phyloP scores from a whole-genome alignment of 1,284 basidiomycete genomes.

The Agaricales sp. region DNA sequence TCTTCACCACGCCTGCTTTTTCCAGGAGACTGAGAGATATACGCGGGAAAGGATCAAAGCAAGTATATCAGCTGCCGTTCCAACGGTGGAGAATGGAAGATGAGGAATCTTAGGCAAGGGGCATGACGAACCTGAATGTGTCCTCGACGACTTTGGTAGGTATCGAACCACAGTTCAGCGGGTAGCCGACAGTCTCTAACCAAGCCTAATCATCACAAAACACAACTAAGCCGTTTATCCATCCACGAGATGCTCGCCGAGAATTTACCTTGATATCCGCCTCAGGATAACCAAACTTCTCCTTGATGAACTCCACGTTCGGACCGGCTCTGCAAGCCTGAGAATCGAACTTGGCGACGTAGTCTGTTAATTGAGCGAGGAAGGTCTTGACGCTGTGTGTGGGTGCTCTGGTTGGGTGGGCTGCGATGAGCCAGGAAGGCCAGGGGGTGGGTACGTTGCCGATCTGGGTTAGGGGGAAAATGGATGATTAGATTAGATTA shows the following conservation, averaged over 20 bases:
- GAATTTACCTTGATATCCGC: slow-evolving; percentile 63
- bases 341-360: slow-evolving; percentile 64
- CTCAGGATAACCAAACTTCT: slow-evolving; percentile 73
- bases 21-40: slow-evolving; percentile 55
- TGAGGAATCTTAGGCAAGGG: background rate
- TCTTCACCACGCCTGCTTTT: slow-evolving; percentile 65
- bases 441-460: slow-evolving; percentile 88
- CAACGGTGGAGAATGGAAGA: too few relatives aligned
- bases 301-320: slow-evolving; percentile 68
- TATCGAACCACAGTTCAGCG: slow-evolving; percentile 54
- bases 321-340: slow-evolving; percentile 43
- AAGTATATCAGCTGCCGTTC: slow-evolving; percentile 4
- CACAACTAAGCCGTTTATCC: background rate
- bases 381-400: slow-evolving; percentile 46
- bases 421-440: slow-evolving; percentile 93
- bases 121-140: slow-evolving; percentile 58
- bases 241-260: background rate
- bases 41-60: too few relatives aligned
- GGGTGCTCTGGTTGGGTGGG: slow-evolving; percentile 52
- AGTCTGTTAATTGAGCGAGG: slow-evolving; percentile 50
- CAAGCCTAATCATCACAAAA: slow-evolving; percentile 70
- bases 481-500: slow-evolving; percentile 9
- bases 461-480: slow-evolving; percentile 50
- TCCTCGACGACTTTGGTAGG: slow-evolving; percentile 52
- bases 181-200: slow-evolving; percentile 74